A percentile compares a stretch with the other conserved stretches of the same genome.
Conservation (phyloP, 78 protist genomes). For the Dictyostelium firmibasis region DNA sequence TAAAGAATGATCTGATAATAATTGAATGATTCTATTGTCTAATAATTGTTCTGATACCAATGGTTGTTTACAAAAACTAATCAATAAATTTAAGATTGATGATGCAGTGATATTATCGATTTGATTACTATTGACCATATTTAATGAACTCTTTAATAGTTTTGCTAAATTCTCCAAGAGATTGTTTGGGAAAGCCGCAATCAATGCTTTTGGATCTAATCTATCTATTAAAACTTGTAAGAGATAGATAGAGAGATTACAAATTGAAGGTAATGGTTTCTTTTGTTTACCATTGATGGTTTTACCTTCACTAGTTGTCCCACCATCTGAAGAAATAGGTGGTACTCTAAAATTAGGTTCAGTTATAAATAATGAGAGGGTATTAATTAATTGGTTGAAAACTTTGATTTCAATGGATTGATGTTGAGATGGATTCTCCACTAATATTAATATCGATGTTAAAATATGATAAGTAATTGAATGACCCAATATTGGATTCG, state of each 20-base stretch:
- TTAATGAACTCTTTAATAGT: neutral
- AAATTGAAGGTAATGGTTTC: neutral
- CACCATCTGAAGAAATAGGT: neutral
- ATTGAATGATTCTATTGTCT: neutral
- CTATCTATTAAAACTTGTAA: conserved; percentile 1
- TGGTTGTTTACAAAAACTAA: conserved; percentile 40
- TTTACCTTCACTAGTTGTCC: neutral
- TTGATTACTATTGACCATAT: neutral
- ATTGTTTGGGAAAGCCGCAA: conserved; percentile 17
- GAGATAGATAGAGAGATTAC: conserved; percentile 21
- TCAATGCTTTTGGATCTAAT: neutral
- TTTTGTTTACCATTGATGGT: neutral
- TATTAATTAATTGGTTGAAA: conserved; percentile 2
- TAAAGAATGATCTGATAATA: neutral
- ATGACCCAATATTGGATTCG: neutral
- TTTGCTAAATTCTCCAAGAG: neutral
- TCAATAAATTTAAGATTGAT: conserved; percentile 18
- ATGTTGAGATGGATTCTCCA: neutral
- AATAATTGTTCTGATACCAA: conserved; percentile 8
- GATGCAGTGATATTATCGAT: neutral
- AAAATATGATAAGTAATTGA: neutral
- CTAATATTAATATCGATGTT: neutral
- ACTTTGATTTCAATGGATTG: neutral
- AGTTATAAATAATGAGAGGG: neutral
- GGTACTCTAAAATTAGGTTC: neutral